These are phyloP conservation scores for Pseudogymnoascus sp. DNA, from an alignment of 2,329 filamentous ascomycete species.

Conservation along the genomic window DNA sequence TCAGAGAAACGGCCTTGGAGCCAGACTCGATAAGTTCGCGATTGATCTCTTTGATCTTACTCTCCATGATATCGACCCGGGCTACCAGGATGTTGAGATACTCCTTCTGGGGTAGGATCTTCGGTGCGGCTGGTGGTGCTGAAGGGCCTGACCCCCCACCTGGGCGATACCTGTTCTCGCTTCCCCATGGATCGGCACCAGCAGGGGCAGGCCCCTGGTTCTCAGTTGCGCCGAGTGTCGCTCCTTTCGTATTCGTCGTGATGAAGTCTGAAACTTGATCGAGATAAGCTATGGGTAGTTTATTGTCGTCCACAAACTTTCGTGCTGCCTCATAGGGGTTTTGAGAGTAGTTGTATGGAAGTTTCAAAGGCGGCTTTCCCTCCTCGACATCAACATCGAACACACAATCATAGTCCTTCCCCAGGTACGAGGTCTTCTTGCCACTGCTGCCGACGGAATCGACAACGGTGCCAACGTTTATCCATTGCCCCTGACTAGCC, in stretches of 20 bases:
- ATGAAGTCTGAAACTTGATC: conserved; percentile 94
- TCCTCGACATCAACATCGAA: conserved; percentile 97
- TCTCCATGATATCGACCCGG: conserved; percentile 64
- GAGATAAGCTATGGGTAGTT: conserved; percentile 78
- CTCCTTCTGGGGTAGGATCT: conserved; percentile 67
- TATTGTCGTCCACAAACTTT: conserved; percentile 83
- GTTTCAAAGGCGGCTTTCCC: conserved; percentile 81
- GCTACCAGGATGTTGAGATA: conserved; percentile 72
- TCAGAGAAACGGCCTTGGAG: conserved; percentile 66
- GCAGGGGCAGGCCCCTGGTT: conserved; percentile 33
- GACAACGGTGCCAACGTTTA: conserved; percentile 88
- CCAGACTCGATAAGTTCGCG: conserved; percentile 62
- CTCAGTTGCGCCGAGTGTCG: conserved; percentile 62
- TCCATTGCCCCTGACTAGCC: conserved; percentile 58
- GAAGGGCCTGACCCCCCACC: conserved; percentile 45
- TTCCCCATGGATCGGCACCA: conserved; percentile 67
- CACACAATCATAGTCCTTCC: conserved; percentile 89
- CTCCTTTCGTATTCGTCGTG: conserved; percentile 77
- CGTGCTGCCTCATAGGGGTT: conserved; percentile 88
- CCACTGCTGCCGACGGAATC: conserved; percentile 79
- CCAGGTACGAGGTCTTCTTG: conserved; percentile 67
- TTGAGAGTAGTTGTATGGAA: conserved; percentile 88
- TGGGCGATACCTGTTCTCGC: conserved; percentile 70
- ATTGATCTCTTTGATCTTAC: conserved; percentile 71
- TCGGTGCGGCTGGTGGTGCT: conserved; percentile 39